Conservation (phyloP, 2,329 filamentous ascomycete genomes). For the Penicillium freii region DNA sequence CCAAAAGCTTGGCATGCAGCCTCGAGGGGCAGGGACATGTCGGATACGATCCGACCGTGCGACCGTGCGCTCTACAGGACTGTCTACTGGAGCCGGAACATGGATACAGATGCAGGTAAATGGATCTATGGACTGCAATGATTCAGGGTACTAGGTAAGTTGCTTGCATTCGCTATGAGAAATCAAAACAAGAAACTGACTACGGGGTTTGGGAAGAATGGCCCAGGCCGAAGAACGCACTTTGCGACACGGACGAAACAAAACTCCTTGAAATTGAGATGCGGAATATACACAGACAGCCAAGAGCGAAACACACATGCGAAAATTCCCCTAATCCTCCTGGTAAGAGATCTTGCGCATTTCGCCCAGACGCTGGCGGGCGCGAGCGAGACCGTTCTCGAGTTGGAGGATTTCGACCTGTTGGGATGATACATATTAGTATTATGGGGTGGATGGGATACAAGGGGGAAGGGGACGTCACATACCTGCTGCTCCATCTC, state of each 20-base stretch:
- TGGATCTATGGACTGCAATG: neutral
- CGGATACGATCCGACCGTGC: neutral
- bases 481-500: slow-evolving; percentile 99
- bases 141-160: neutral
- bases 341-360: slow-evolving; percentile 98
- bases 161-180: slow-evolving; percentile 10
- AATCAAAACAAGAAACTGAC: slow-evolving; percentile 7
- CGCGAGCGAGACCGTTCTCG: slow-evolving; percentile 78
- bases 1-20: slow-evolving; percentile 2
- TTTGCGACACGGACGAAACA: neutral
- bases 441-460: neutral
- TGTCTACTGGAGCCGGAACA: neutral
- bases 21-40: neutral
- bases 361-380: slow-evolving; percentile 81
- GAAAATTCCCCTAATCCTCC: slow-evolving; percentile 57
- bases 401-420: slow-evolving; percentile 96
- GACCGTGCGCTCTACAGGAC: neutral
- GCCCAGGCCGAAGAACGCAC: neutral
- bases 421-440: slow-evolving; percentile 13
- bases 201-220: neutral
- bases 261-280: neutral
- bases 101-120: neutral
- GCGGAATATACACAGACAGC: slow-evolving; percentile 7
- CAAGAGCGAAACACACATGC: neutral
- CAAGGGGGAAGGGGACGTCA: slow-evolving; percentile 23